These are phyloP conservation scores for Suillus alpinus DNA, from an alignment of 768 basidiomycete species.

Conservation along the genomic window DNA sequence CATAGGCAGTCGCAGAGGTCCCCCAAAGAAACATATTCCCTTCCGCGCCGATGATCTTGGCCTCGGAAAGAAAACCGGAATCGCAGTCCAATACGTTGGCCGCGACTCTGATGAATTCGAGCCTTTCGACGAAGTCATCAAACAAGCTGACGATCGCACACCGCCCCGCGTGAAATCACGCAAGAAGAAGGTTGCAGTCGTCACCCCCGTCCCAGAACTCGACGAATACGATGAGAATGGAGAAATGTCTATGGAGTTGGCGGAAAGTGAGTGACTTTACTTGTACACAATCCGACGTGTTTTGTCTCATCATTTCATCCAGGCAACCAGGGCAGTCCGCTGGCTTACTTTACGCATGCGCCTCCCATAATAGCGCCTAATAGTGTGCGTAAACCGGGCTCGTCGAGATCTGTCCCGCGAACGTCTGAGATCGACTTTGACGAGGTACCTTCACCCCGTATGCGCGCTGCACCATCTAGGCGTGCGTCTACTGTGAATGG, in stretches of 20 bases:
- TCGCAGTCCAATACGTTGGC: conserved; percentile 64
- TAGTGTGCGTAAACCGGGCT: conserved; percentile 31
- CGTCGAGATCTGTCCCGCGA: conserved; percentile 47
- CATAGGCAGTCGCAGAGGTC: conserved; percentile 50
- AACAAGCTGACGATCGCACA: conserved; percentile 64
- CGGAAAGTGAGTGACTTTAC: conserved; percentile 52
- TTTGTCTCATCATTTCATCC: conserved; percentile 6
- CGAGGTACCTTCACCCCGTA: conserved; percentile 57
- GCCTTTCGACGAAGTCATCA: conserved; percentile 71
- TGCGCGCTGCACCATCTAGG: conserved; percentile 20
- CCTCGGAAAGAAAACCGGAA: conserved; percentile 79
- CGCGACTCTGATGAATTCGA: conserved; percentile 81
- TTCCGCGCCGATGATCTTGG: conserved; percentile 75
- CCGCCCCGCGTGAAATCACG: conserved; percentile 54
- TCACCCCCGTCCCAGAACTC: conserved; percentile 32
- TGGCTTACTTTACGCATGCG: conserved; percentile 35
- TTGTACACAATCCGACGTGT: neutral
- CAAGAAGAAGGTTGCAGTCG: conserved; percentile 45
- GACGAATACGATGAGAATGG: conserved; percentile 53
- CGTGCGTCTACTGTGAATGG: conserved; percentile 33
- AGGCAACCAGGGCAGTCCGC: conserved; percentile 31
- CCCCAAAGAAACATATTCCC: conserved; percentile 67
- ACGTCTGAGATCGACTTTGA: conserved; percentile 61
- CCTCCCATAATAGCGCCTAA: conserved; percentile 39
- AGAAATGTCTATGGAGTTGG: conserved; percentile 77